Conservation (phyloP, 306 rosid genomes). For the Chamaecrista fasciculata region DNA sequence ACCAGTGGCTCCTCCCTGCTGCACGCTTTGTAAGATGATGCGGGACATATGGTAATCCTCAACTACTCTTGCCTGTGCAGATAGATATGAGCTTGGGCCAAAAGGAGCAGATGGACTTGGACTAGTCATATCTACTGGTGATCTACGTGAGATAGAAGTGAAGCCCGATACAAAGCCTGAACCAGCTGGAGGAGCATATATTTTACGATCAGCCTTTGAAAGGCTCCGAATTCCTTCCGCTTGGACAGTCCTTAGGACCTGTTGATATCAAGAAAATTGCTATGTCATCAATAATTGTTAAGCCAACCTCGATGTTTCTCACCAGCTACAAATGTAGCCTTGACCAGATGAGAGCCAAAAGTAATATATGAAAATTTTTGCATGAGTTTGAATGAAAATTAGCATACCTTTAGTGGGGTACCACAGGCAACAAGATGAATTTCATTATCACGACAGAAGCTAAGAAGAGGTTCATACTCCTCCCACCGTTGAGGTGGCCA, state of each 20-base stretch:
- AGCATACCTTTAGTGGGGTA: conserved; percentile 65
- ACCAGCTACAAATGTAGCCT: conserved; percentile 3
- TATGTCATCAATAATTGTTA: background rate
- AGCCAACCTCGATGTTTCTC: background rate
- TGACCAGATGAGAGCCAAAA: conserved; percentile 4
- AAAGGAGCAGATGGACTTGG: conserved; percentile 60
- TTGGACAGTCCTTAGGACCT: conserved; percentile 87
- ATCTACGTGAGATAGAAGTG: conserved; percentile 58
- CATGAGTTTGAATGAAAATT: conserved; percentile 14
- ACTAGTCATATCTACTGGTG: conserved; percentile 48
- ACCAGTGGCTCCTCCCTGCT: conserved; percentile 61
- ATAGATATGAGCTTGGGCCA: conserved; percentile 87
- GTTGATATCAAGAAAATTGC: conserved; percentile 27
- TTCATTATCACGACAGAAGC: conserved; percentile 73
- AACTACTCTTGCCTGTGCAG: conserved; percentile 90
- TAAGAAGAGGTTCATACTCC: conserved; percentile 90
- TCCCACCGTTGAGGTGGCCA: conserved; percentile 91
- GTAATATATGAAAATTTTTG: background rate
- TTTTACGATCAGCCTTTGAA: conserved; percentile 71
- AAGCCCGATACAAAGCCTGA: conserved; percentile 90
- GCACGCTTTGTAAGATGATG: conserved; percentile 59
- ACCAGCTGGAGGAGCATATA: conserved; percentile 91
- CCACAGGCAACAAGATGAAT: conserved; percentile 80
- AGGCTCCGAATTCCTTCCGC: conserved; percentile 90
- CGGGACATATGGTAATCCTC: conserved; percentile 86